phyloP scores from a whole-genome alignment of 352 stramenopile species.

The Pythium utonaiense region DNA sequence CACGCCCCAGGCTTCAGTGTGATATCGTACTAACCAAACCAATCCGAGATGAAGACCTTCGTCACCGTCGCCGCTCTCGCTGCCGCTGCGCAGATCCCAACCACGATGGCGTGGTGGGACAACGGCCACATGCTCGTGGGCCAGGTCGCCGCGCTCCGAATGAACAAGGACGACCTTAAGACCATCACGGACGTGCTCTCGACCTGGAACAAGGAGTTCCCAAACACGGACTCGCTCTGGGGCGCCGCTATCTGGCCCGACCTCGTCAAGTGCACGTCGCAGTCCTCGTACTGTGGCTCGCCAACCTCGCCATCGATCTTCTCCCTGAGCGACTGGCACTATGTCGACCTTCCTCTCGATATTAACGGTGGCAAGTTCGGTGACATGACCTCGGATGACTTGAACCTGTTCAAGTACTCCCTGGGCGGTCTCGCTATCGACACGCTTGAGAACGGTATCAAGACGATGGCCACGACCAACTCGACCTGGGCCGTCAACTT shows the following conservation, averaged over 20 bases:
- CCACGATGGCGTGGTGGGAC: constrained; percentile 30
- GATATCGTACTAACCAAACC: not conserved
- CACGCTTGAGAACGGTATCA: constrained; percentile 25
- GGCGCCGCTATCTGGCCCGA: constrained; percentile 36
- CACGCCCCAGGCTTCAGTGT: not conserved
- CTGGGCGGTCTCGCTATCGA: constrained; percentile 49
- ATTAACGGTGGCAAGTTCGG: constrained; percentile 40
- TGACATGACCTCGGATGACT: constrained; percentile 30
- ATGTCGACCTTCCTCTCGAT: constrained; percentile 58
- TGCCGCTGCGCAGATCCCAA: constrained; percentile 9
- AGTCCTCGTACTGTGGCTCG: constrained; percentile 15
- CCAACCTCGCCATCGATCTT: constrained; percentile 36
- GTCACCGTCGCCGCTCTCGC: constrained; percentile 12
- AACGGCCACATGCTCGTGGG: constrained; percentile 34
- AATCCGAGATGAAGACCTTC: constrained; percentile 16
- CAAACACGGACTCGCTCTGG: constrained; percentile 28
- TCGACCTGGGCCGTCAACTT: constrained; percentile 62
- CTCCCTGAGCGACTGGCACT: constrained; percentile 64
- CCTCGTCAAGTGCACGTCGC: constrained; percentile 31
- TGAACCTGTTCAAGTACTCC: constrained; percentile 47
- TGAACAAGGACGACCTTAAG: constrained; percentile 20
- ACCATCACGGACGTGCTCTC: constrained; percentile 26
- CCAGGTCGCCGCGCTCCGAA: constrained; percentile 29
- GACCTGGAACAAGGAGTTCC: constrained; percentile 26
- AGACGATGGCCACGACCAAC: constrained; percentile 53